Base-by-base conservation (phyloP, 257 asterid species). In the Schizonepeta tenuifolia region DNA sequence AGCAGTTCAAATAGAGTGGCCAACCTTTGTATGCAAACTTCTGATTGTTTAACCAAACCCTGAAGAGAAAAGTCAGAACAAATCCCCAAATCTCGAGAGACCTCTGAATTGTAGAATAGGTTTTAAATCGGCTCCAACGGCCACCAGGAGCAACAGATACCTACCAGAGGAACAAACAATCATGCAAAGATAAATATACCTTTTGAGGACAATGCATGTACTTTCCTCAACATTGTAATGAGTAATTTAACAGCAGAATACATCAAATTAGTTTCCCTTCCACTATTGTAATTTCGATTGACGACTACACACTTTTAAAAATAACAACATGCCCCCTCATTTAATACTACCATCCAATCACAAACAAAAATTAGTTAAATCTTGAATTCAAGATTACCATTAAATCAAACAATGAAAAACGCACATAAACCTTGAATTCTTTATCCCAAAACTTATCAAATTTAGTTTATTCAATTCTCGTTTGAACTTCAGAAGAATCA, bases 111-210 rank as follows among this genome's bases (percentile, higher is more conserved):
- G 99, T 94, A 15, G 99, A 94, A 79, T 94, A 94, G 4, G 97
- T 95, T 78, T 92, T 95, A 65, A 92, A 95, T 80, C 96, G 79
- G 81, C 83, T 87, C 99, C 99, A 95, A 35, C 98, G 95, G 46
- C 99, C 99, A 69, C 99, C 99, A 70, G 98, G 98, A 31, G 92
- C 79, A 77, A 92, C 97, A 54, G 99, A 92, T 53, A 92, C 99
- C 99, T 95, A 80, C 77, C 62, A 77, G 47, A 75, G 64, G 38
- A 69, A 53, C 33, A 64, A 65, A 72, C 18, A 44, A 55, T 10
- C 5, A 64, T 26, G 10, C 33, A 59, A 43, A 65, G 21, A 76
- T 59, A 65, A 36, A 65, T 53, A 41, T 14, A 46, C 9, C 70
- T 43, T 24, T 40, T 50, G 12, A 69, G 67, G 41, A 68, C 12